Evolutionary conservation across 2,329 filamentous ascomycete genomes (phyloP).

Genomic region (Botrytis squamosa): DNA sequence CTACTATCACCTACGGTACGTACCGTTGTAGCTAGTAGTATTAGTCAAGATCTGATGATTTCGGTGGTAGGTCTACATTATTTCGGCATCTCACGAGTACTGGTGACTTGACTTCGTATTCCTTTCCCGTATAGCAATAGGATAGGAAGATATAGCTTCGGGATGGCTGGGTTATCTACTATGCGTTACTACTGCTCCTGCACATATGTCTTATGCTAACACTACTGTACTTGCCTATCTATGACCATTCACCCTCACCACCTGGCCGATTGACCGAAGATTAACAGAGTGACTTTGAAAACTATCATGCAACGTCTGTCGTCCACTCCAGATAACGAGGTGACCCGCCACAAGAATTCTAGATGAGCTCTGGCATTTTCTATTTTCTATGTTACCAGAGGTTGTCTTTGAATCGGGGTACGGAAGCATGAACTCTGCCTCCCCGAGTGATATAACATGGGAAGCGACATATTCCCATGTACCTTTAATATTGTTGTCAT

Average conservation of each 20-base stretch:
- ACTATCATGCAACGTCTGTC: constrained; percentile 1
- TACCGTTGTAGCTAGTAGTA: not conserved
- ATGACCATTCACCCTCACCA: not conserved
- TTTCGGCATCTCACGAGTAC: not conserved
- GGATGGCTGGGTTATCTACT: not conserved
- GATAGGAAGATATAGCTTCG: not conserved
- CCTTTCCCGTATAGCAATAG: not conserved
- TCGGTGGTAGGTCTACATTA: not conserved
- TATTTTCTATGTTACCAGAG: constrained; percentile 5
- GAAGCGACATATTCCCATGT: constrained; percentile 18
- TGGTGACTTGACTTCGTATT: not conserved
- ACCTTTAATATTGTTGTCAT: constrained; percentile 19
- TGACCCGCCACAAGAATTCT: constrained; percentile 18
- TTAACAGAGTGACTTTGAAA: constrained; percentile 1
- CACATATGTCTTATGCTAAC: not conserved
- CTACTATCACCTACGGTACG: not conserved
- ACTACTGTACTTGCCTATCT: not conserved
- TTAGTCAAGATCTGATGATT: not conserved
- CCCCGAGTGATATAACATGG: constrained; percentile 32
- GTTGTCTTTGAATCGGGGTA: constrained; percentile 30
- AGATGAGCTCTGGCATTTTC: constrained; percentile 15
- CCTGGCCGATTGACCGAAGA: constrained; percentile 2
- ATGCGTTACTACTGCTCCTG: not conserved
- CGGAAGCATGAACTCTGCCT: constrained; percentile 34
- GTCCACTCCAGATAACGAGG: constrained; percentile 17